A percentile compares a stretch with the other conserved stretches of the same genome.
Conservation (phyloP, 129 eudicot species). For the Artemisia argyi region DNA sequence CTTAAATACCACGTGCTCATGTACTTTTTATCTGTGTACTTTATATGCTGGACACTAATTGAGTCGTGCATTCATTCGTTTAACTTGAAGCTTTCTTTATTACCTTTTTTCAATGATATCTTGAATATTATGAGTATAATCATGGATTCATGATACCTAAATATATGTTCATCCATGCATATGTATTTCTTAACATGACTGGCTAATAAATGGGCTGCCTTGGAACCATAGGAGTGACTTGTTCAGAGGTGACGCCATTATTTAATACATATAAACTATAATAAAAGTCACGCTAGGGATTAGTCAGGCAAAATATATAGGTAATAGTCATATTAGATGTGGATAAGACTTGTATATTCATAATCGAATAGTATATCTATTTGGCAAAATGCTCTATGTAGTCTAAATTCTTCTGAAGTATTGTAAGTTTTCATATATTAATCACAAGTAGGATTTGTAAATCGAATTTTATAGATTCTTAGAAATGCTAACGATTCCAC, state of each 20-base stretch:
- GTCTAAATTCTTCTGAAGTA: too few relatives aligned
- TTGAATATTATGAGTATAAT: neutral
- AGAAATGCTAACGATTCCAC: too few relatives aligned
- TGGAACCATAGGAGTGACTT: neutral
- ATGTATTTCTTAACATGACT: neutral
- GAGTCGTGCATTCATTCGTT: neutral
- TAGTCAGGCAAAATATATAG: too few relatives aligned
- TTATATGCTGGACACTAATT: neutral
- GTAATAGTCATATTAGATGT: too few relatives aligned
- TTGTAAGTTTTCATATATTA: too few relatives aligned
- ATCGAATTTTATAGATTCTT: too few relatives aligned
- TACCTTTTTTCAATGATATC: neutral
- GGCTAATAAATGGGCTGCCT: neutral
- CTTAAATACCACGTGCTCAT: neutral
- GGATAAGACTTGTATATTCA: too few relatives aligned
- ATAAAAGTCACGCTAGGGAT: neutral
- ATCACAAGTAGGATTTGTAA: too few relatives aligned
- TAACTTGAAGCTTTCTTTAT: neutral
- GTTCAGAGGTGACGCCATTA: neutral
- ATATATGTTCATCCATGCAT: neutral
- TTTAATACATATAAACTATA: too few relatives aligned
- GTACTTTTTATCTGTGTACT: neutral
- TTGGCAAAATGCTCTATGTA: too few relatives aligned
- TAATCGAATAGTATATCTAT: too few relatives aligned
- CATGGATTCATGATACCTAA: neutral